phyloP scores from a whole-genome alignment of 2,329 filamentous ascomycete species.

The Lachnellula occidentalis region DNA sequence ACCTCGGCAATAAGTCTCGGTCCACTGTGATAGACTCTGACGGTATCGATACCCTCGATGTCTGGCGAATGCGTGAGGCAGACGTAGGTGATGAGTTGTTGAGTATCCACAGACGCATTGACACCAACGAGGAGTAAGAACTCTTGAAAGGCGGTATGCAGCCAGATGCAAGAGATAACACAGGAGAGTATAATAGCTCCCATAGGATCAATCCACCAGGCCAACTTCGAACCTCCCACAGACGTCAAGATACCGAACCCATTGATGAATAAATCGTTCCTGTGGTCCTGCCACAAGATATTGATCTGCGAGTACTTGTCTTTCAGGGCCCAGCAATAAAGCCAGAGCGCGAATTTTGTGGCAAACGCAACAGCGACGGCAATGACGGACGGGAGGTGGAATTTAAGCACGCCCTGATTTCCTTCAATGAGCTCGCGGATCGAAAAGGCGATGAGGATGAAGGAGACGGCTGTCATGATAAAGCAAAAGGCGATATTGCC shows the following conservation, averaged over 20 bases:
- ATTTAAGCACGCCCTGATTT: constrained; percentile 45
- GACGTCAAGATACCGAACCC: constrained; percentile 87
- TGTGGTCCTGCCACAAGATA: constrained; percentile 94
- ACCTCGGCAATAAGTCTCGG: constrained; percentile 89
- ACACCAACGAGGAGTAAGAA: constrained; percentile 90
- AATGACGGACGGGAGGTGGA: constrained; percentile 78
- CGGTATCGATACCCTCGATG: constrained; percentile 87
- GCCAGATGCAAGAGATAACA: constrained; percentile 75
- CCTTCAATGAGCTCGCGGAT: constrained; percentile 59
- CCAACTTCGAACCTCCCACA: constrained; percentile 81
- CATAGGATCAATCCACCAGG: constrained; percentile 93
- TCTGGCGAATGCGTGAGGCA: constrained; percentile 84
- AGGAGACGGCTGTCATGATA: constrained; percentile 86
- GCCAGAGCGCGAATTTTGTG: constrained; percentile 77
- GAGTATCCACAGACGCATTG: constrained; percentile 74
- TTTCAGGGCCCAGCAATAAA: constrained; percentile 88
- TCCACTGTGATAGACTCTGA: constrained; percentile 87
- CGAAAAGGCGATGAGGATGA: constrained; percentile 89
- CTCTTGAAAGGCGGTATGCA: constrained; percentile 78
- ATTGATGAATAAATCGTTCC: constrained; percentile 96
- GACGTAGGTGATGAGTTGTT: constrained; percentile 94
- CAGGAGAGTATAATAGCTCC: constrained; percentile 80
- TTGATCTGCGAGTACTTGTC: constrained; percentile 88
- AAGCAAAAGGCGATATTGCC: constrained; percentile 97
- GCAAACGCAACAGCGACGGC: constrained; percentile 78